These are phyloP conservation scores for Pythium chondricola DNA, from an alignment of 352 stramenopile species.

Conservation along the genomic window DNA sequence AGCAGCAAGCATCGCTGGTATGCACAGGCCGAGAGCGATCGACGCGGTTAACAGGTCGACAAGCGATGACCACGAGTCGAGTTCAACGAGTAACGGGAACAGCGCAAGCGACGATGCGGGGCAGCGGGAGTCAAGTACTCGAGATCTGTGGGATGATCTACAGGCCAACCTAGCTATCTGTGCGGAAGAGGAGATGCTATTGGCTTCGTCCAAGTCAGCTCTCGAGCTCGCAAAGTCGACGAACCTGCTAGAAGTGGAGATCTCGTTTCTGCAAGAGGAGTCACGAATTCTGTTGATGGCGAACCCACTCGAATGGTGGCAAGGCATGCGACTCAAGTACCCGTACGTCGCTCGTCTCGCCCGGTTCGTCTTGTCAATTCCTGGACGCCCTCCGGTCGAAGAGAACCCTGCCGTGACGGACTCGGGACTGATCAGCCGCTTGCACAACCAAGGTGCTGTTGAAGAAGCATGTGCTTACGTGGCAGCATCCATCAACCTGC, in stretches of 20 bases:
- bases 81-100: constrained; percentile 16
- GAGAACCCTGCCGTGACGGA: constrained; percentile 45
- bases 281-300: constrained; percentile 40
- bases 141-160: constrained; percentile 70
- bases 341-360: constrained; percentile 61
- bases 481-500: constrained; percentile 17
- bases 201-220: constrained; percentile 57
- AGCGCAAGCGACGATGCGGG: not conserved
- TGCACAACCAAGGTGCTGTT: constrained; percentile 6
- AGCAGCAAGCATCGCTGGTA: constrained; percentile 39
- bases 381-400: constrained; percentile 33
- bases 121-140: constrained; percentile 21
- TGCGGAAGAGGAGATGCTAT: constrained; percentile 68
- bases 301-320: constrained; percentile 75
- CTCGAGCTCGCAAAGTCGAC: constrained; percentile 63
- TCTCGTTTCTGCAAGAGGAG: constrained; percentile 76
- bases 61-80: constrained; percentile 50
- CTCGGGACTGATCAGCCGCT: constrained; percentile 27
- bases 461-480: constrained; percentile 13
- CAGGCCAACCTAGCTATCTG: constrained; percentile 66
- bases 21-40: constrained; percentile 37
- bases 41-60: too few relatives aligned
- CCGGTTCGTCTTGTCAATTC: constrained; percentile 64
- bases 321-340: constrained; percentile 72
- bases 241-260: constrained; percentile 73